Conservation (phyloP, 2,329 filamentous ascomycete species). For the Sclerotinia glacialis region DNA sequence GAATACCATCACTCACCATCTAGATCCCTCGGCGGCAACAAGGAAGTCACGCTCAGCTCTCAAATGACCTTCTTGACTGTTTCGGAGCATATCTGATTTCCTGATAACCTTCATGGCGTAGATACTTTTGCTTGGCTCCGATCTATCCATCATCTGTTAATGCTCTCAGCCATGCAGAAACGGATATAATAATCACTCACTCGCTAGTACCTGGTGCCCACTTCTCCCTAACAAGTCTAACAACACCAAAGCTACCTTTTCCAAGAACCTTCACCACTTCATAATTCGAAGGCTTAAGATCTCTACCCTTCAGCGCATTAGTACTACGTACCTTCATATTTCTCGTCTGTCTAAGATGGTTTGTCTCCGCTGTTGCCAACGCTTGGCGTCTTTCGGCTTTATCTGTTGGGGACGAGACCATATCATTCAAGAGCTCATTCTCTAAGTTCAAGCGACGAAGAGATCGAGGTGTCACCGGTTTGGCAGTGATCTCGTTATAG, state of each 20-base stretch:
- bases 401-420: constrained; percentile 46
- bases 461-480: constrained; percentile 55
- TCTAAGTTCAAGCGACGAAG: constrained; percentile 63
- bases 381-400: constrained; percentile 51
- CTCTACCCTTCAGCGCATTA: constrained; percentile 41
- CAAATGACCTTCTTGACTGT: constrained; percentile 87
- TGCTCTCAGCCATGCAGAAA: not conserved
- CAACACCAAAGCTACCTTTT: constrained; percentile 92
- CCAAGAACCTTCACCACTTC: constrained; percentile 79
- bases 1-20: constrained; percentile 54
- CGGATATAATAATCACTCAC: constrained; percentile 22
- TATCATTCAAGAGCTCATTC: constrained; percentile 55
- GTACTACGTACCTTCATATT: constrained; percentile 62
- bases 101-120: constrained; percentile 98
- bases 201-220: constrained; percentile 25
- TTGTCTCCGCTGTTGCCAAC: constrained; percentile 66
- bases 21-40: constrained; percentile 81
- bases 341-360: constrained; percentile 71
- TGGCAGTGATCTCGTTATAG: constrained; percentile 67
- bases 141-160: constrained; percentile 2
- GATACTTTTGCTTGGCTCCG: constrained; percentile 51
- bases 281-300: constrained; percentile 62
- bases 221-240: constrained; percentile 76
- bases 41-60: constrained; percentile 90
- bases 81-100: constrained; percentile 88